phyloP scores from a whole-genome alignment of 106 monocot species.

The Ottelia alismoides region DNA sequence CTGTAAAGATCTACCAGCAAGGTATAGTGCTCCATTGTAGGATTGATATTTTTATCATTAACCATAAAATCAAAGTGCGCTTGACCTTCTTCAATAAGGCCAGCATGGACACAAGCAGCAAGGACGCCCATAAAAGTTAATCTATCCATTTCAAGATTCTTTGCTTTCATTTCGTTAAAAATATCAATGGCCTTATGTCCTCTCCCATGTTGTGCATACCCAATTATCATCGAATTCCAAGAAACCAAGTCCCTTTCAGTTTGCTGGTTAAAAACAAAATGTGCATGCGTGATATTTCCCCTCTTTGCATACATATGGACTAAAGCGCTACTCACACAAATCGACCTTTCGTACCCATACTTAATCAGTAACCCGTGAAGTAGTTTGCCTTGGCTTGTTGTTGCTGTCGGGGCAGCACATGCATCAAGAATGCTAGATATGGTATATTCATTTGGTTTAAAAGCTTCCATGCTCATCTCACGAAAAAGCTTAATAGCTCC shows the following conservation, averaged over 20 bases:
- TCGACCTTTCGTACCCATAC: conserved; percentile 24
- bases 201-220: conserved; percentile 74
- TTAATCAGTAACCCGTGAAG: conserved; percentile 64
- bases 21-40: conserved; percentile 60
- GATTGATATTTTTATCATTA: conserved; percentile 28
- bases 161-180: conserved; percentile 39
- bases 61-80: conserved; percentile 57
- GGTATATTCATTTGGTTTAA: conserved; percentile 61
- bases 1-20: conserved; percentile 96
- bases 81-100: conserved; percentile 58
- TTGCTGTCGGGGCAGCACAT: conserved; percentile 34
- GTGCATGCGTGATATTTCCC: conserved; percentile 67
- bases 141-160: conserved; percentile 40
- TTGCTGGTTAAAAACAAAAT: conserved; percentile 41
- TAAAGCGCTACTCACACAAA: conserved; percentile 78
- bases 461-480: conserved; percentile 27
- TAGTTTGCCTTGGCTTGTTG: conserved; percentile 61
- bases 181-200: conserved; percentile 45
- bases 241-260: conserved; percentile 52
- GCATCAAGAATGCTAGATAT: conserved; percentile 54
- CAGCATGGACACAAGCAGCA: conserved; percentile 57
- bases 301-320: conserved; percentile 80
- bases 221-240: conserved; percentile 84
- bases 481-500: conserved; percentile 41
- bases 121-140: conserved; percentile 75